phyloP scores from a whole-genome alignment of 208 protist species.

The Wallacemonas sp. region DNA sequence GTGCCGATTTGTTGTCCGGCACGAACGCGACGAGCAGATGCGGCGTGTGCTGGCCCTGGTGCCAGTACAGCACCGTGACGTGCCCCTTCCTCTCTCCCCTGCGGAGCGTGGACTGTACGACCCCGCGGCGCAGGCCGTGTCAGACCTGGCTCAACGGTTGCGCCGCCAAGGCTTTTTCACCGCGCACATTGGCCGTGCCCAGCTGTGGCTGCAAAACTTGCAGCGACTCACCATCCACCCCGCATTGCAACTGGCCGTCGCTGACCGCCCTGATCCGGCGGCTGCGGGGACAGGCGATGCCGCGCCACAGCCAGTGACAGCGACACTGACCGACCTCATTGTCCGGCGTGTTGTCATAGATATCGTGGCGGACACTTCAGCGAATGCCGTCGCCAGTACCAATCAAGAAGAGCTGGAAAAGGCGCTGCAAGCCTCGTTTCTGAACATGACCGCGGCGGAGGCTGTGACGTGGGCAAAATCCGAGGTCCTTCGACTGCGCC shows the following conservation, averaged over 20 bases:
- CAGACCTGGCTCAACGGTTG: conserved; percentile 19
- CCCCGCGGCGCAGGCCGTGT: conserved; percentile 30
- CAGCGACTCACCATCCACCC: conserved; percentile 43
- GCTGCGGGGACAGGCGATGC: too few relatives aligned
- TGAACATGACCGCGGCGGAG: conserved; percentile 32
- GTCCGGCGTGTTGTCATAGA: conserved; percentile 4
- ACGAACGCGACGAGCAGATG: conserved; percentile 42
- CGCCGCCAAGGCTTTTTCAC: conserved; percentile 39
- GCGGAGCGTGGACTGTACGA: conserved; percentile 45
- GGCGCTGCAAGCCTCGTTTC: conserved; percentile 23
- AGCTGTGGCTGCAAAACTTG: conserved; percentile 56
- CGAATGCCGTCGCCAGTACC: background rate
- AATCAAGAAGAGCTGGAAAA: background rate
- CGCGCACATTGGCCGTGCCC: conserved; percentile 27
- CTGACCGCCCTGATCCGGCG: background rate
- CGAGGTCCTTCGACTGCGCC: conserved; percentile 1
- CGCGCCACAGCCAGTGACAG: background rate
- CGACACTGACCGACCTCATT: conserved; percentile 11
- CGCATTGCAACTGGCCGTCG: background rate
- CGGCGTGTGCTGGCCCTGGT: conserved; percentile 31
- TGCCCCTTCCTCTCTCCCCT: conserved; percentile 16
- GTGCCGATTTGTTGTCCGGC: conserved; percentile 39
- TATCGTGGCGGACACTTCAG: background rate
- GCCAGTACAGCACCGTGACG: conserved; percentile 21
- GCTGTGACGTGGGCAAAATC: conserved; percentile 34